A percentile compares a stretch with the other conserved stretches of the same genome.
Conservation (phyloP, 108 stramenopile species). For the Cyclostephanos invisitatus region DNA sequence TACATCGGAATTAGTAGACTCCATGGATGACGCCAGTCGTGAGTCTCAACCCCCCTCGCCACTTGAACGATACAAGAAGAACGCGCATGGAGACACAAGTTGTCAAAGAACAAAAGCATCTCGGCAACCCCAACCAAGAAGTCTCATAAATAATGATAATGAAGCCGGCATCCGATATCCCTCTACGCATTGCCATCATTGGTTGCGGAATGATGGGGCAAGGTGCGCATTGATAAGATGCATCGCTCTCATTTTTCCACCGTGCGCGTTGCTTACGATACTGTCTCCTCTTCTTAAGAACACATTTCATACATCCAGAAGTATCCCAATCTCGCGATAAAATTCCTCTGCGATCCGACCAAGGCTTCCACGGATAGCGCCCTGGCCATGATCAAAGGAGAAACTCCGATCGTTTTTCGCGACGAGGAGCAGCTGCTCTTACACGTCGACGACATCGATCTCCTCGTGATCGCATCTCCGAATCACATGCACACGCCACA, state of each 20-base stretch:
- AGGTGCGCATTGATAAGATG: slow-evolving; percentile 1
- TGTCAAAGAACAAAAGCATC: too few relatives aligned
- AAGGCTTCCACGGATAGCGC: slow-evolving; percentile 47
- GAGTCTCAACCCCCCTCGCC: too few relatives aligned
- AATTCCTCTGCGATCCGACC: slow-evolving; percentile 80
- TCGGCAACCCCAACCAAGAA: neutral
- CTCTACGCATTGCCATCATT: slow-evolving; percentile 62
- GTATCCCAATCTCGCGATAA: slow-evolving; percentile 58
- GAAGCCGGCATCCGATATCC: slow-evolving; percentile 1
- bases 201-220: slow-evolving; percentile 76
- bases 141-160: slow-evolving; percentile 1
- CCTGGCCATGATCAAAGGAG: slow-evolving; percentile 29
- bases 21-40: too few relatives aligned
- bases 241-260: neutral
- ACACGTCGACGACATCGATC: slow-evolving; percentile 65
- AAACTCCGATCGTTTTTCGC: slow-evolving; percentile 35
- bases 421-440: slow-evolving; percentile 66
- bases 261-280: neutral
- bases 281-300: slow-evolving; percentile 46
- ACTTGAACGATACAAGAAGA: too few relatives aligned
- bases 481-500: slow-evolving; percentile 80
- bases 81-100: too few relatives aligned
- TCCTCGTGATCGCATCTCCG: slow-evolving; percentile 82
- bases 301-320: slow-evolving; percentile 81
- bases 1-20: too few relatives aligned